Conservation (phyloP, 441 rosid species). For the Pelargonium fulgidum region DNA sequence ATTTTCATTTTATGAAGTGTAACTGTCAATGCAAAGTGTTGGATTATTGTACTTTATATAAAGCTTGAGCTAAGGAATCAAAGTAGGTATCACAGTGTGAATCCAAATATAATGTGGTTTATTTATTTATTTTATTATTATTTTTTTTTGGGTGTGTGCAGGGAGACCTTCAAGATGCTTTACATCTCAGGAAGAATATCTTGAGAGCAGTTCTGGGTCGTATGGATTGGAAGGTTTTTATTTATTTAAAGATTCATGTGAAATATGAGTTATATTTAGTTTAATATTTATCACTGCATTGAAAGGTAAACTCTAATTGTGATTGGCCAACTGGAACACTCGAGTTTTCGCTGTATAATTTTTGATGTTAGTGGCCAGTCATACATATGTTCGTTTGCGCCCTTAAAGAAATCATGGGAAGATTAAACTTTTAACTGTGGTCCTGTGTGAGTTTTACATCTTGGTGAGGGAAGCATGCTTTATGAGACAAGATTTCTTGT, state of each 20-base stretch:
- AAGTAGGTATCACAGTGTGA: background rate
- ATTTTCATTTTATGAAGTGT: background rate
- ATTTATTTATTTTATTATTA: too few relatives aligned
- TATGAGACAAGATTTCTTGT: background rate
- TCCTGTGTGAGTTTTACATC: background rate
- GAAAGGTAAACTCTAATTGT: background rate
- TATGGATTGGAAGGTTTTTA: constrained; percentile 61
- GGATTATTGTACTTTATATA: background rate
- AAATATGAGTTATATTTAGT: background rate
- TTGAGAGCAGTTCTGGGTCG: constrained; percentile 54
- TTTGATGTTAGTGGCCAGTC: background rate
- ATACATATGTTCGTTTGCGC: background rate
- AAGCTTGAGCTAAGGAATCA: constrained; percentile 6
- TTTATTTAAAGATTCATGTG: constrained; percentile 25
- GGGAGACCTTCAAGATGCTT: constrained; percentile 75
- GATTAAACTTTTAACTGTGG: background rate
- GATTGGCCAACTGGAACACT: background rate
- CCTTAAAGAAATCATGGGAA: background rate
- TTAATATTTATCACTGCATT: background rate
- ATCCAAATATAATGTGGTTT: too few relatives aligned
- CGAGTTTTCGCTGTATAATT: background rate
- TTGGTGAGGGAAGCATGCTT: background rate
- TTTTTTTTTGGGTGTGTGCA: constrained; percentile 28
- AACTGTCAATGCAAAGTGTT: background rate
- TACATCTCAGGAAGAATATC: constrained; percentile 75